Evolutionary conservation across 495 filamentous ascomycete species (phyloP), one percentile per base, ranked within the genome.

Genomic region (Hyphodiscus hymeniophilus): DNA sequence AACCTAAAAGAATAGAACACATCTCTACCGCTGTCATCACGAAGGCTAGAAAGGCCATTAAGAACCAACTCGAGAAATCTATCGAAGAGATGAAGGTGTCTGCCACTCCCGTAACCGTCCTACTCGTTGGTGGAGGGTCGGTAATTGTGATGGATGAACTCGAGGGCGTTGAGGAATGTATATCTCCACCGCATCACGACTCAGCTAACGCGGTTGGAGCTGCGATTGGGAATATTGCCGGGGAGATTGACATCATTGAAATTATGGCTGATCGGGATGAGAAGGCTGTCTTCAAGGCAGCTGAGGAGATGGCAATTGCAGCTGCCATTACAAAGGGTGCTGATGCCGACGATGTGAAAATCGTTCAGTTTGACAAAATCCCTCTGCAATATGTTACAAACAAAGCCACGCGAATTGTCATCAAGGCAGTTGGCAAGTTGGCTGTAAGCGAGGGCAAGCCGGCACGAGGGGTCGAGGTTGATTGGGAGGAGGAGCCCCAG

Each of bases 191-290:
- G 7, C 42, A 40, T 20, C 38, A 40, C 11, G 66, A 62, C 15
- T 68, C 75, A 11, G 75, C 74, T 2, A 79, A 79, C 54, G 74
- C 75, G 0, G 69, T 79, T 22, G 74, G 75, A 3, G 75, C 75
- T 34, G 64, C 64, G 0, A 60, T 62, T 20, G 61, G 63, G 7
- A 60, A 58, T 49, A 59, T 64, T 23, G 58, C 54, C 36, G 64
- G 59, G 20, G 58, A 65, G 2, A 58, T 67, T 16, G 65, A 69
- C 32, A 63, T 57, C 0, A 58, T 69, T 18, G 57, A 57, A 41
- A 62, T 56, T 1, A 56, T 51, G 10, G 64, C 53, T 40, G 40
- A 45, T 39, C 7, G 56, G 51, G 50, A 62, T 20, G 38, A 49
- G 13, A 21, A 54, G 34, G 50, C 60, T 41, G 49, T 64, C 1